Evolutionary conservation across 2,329 filamentous ascomycete genomes (phyloP).

Genomic region (Neopestalotiopsis rosae): DNA sequence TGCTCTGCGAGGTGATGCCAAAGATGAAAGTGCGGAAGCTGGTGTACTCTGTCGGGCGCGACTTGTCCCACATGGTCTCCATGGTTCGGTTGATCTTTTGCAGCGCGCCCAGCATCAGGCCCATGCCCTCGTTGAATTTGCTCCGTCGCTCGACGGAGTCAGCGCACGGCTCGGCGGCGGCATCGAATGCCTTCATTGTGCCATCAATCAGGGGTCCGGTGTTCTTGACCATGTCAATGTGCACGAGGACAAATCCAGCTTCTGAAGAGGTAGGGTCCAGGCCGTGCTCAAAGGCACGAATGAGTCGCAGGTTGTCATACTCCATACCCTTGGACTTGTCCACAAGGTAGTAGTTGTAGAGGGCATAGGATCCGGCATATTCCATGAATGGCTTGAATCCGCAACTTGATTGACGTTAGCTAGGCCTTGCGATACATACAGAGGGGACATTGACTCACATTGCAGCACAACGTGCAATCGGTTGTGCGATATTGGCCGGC

Average conservation of each 20-base stretch:
- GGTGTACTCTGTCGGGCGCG: constrained; percentile 82
- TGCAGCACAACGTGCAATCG: constrained; percentile 82
- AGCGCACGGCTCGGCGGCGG: constrained; percentile 11
- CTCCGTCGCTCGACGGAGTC: neutral
- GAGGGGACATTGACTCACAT: no score
- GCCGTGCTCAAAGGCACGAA: constrained; percentile 90
- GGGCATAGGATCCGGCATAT: constrained; percentile 72
- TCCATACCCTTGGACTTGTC: constrained; percentile 62
- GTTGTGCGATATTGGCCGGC: constrained; percentile 76
- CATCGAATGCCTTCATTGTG: constrained; percentile 65
- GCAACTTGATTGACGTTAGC: constrained; percentile 40
- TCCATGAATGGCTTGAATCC: constrained; percentile 95
- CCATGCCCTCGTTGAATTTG: constrained; percentile 68
- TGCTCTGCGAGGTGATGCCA: constrained; percentile 88
- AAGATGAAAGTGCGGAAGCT: constrained; percentile 97
- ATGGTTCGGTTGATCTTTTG: constrained; percentile 77
- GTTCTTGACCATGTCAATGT: constrained; percentile 93
- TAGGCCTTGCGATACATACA: neutral
- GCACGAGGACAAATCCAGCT: constrained; percentile 91
- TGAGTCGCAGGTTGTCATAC: constrained; percentile 76
- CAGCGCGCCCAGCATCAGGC: constrained; percentile 66
- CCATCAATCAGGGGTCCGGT: constrained; percentile 79
- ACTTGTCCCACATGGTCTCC: constrained; percentile 92
- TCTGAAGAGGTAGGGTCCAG: constrained; percentile 87
- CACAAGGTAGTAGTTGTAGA: constrained; percentile 69